These are phyloP conservation scores for Actinomortierella wolfii DNA, from an alignment of 371 early-diverging fungal genomes.

Conservation along the genomic window DNA sequence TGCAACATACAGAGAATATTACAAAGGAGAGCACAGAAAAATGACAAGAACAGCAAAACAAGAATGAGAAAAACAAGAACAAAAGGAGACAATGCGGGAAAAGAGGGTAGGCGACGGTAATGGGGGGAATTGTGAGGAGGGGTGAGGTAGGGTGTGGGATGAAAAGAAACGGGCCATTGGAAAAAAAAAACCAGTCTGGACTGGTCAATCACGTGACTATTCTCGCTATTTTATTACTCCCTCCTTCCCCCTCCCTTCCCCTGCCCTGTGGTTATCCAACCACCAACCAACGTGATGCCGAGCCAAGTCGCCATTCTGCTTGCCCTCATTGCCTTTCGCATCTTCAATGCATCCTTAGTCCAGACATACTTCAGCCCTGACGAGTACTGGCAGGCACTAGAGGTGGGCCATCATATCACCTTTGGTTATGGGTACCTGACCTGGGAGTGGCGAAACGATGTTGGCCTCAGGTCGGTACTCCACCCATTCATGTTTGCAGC, in stretches of 20 bases:
- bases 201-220: background rate
- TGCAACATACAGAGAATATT: too few relatives aligned
- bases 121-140: background rate
- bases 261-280: too few relatives aligned
- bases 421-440: slow-evolving; percentile 90
- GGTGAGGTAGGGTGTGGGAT: background rate
- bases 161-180: background rate
- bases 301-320: slow-evolving; percentile 27
- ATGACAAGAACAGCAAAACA: slow-evolving; percentile 7
- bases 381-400: slow-evolving; percentile 91
- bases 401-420: slow-evolving; percentile 81
- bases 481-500: slow-evolving; percentile 81
- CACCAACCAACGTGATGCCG: background rate
- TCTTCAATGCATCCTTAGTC: slow-evolving; percentile 65
- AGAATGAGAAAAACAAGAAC: slow-evolving; percentile 3
- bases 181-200: background rate
- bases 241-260: background rate
- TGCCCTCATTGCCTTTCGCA: slow-evolving; percentile 61
- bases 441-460: slow-evolving; percentile 84
- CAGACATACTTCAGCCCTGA: slow-evolving; percentile 84
- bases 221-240: background rate
- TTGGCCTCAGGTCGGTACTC: slow-evolving; percentile 70
- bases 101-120: background rate
- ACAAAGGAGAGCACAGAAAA: background rate
- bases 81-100: background rate